Evolutionary conservation across 164 flowering plant species (phyloP).

Genomic region (Magnolia kwangsiensis): DNA sequence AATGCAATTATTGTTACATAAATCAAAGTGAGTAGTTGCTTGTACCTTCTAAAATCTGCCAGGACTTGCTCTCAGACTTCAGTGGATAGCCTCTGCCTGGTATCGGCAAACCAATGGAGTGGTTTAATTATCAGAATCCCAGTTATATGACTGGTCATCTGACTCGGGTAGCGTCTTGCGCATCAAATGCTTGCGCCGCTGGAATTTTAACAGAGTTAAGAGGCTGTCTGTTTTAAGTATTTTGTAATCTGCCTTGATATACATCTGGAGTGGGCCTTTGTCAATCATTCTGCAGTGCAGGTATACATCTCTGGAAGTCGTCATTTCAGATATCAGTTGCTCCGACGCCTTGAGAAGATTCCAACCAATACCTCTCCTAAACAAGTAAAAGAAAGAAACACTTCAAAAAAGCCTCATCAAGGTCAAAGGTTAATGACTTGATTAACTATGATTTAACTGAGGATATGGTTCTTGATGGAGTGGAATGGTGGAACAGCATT

Average conservation of each 20-base stretch:
- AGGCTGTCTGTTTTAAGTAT: constrained; percentile 67
- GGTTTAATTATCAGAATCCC: constrained; percentile 20
- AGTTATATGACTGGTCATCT: constrained; percentile 20
- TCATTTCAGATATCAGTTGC: constrained; percentile 70
- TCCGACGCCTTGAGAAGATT: constrained; percentile 89
- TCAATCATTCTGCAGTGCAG: constrained; percentile 93
- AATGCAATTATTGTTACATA: not conserved
- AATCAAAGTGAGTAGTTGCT: not conserved
- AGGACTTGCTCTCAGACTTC: not conserved
- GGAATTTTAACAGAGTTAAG: constrained; percentile 58
- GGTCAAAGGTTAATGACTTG: no score
- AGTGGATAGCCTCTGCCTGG: constrained; percentile 1
- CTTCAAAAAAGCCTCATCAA: not conserved
- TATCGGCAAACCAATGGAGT: constrained; percentile 7
- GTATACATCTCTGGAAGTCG: constrained; percentile 51
- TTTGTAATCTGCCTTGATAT: constrained; percentile 73
- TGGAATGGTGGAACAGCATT: no score
- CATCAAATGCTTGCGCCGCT: constrained; percentile 94
- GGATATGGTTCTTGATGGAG: no score
- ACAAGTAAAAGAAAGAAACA: constrained; percentile 10
- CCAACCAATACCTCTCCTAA: constrained; percentile 93
- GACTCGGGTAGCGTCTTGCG: constrained; percentile 54
- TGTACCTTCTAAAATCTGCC: not conserved
- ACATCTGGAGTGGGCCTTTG: constrained; percentile 77
- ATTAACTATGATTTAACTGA: no score